Conservation (phyloP, 2,329 filamentous ascomycete species). For the Ascocoryne sarcoides region DNA sequence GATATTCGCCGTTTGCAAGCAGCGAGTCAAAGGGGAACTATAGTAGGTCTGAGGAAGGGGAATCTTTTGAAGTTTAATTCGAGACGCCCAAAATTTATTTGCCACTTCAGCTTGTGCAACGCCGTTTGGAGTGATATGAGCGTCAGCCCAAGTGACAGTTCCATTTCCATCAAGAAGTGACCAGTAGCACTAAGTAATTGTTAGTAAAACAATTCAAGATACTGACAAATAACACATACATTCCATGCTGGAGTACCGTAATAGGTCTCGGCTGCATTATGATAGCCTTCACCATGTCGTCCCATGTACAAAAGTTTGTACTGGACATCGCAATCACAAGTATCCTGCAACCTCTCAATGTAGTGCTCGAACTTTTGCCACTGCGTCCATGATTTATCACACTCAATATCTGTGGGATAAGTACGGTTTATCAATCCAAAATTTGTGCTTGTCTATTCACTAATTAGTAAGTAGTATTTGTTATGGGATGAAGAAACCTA, state of each 20-base stretch:
- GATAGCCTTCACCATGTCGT: slow-evolving; percentile 58
- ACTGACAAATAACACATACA: slow-evolving; percentile 33
- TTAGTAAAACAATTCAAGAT: not conserved
- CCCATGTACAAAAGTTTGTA: slow-evolving; percentile 61
- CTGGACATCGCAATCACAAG: slow-evolving; percentile 34
- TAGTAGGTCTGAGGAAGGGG: slow-evolving; percentile 57
- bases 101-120: slow-evolving; percentile 48
- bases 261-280: slow-evolving; percentile 53
- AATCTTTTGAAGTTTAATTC: slow-evolving; percentile 44
- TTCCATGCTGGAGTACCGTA: slow-evolving; percentile 65
- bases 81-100: slow-evolving; percentile 48
- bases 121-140: slow-evolving; percentile 50
- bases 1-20: slow-evolving; percentile 51
- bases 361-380: slow-evolving; percentile 58
- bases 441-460: slow-evolving; percentile 45
- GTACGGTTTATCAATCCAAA: slow-evolving; percentile 57
- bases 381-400: slow-evolving; percentile 40
- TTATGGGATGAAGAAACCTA: slow-evolving; percentile 29
- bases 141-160: slow-evolving; percentile 54
- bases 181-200: slow-evolving; percentile 50
- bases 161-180: slow-evolving; percentile 53
- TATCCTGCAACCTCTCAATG: slow-evolving; percentile 45
- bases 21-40: slow-evolving; percentile 54
- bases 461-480: not conserved
- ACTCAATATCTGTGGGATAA: slow-evolving; percentile 45